A percentile compares a stretch with the other conserved stretches of the same genome.
phyloP scores from a whole-genome alignment of 768 basidiomycete species.

The Scleroderma citrinum region DNA sequence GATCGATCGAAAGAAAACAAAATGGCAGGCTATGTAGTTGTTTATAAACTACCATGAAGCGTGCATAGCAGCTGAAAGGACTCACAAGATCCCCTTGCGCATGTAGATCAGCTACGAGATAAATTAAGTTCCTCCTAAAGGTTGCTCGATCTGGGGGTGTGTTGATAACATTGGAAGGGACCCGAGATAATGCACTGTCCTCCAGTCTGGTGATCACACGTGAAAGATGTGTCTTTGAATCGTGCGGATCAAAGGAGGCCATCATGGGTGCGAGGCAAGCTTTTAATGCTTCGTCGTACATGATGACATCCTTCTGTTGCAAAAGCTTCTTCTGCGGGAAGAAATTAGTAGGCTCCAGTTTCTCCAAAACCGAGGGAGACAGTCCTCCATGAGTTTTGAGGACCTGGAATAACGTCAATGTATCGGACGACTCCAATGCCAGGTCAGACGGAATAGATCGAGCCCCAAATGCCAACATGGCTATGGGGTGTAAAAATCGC shows the following conservation, averaged over 20 bases:
- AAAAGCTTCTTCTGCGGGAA: conserved; percentile 39
- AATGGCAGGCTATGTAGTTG: conserved; percentile 47
- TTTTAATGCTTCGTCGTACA: conserved; percentile 54
- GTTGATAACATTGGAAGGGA: conserved; percentile 23
- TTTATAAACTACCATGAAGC: background rate
- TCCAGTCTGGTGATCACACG: conserved; percentile 36
- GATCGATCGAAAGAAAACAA: conserved; percentile 62
- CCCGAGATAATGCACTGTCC: conserved; percentile 28
- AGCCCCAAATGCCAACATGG: conserved; percentile 49
- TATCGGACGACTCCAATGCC: conserved; percentile 55
- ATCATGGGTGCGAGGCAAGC: conserved; percentile 33
- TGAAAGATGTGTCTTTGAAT: conserved; percentile 29
- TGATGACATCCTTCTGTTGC: conserved; percentile 54
- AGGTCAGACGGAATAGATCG: conserved; percentile 54
- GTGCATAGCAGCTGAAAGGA: conserved; percentile 1
- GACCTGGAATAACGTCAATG: conserved; percentile 45
- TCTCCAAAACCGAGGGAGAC: conserved; percentile 10
- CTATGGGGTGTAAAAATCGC: conserved; percentile 59
- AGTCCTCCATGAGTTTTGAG: conserved; percentile 29
- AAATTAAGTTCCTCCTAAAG: conserved; percentile 42
- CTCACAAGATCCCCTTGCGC: conserved; percentile 48
- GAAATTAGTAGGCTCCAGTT: conserved; percentile 39
- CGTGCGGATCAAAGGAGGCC: conserved; percentile 29
- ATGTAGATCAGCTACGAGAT: conserved; percentile 55
- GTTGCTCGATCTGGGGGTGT: conserved; percentile 21